phyloP scores from a whole-genome alignment of 1,139 yeast genomes.

The Pichia terricola region DNA sequence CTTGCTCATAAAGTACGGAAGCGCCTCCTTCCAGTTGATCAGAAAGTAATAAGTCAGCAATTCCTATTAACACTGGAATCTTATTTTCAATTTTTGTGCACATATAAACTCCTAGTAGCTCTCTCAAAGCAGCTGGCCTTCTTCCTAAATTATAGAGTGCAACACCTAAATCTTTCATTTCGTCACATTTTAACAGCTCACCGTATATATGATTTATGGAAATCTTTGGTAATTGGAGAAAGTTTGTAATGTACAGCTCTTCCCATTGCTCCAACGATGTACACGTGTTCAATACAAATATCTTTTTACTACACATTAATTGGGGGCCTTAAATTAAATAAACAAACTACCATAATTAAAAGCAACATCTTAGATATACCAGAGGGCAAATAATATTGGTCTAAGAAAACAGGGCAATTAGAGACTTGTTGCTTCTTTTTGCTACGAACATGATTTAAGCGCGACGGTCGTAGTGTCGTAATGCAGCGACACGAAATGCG shows the following conservation, averaged over 20 bases:
- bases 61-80: not conserved
- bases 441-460: too few relatives aligned
- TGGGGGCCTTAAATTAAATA: too few relatives aligned
- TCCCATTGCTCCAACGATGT: constrained; percentile 3
- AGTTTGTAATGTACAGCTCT: constrained; percentile 1
- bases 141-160: constrained; percentile 4
- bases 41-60: not conserved
- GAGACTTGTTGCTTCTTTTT: too few relatives aligned
- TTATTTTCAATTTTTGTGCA: not conserved
- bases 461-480: too few relatives aligned
- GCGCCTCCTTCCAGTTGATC: not conserved
- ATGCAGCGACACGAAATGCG: too few relatives aligned
- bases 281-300: too few relatives aligned
- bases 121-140: not conserved
- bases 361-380: too few relatives aligned
- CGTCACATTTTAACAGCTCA: not conserved
- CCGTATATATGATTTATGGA: not conserved
- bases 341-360: too few relatives aligned
- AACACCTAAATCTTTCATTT: not conserved
- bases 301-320: too few relatives aligned
- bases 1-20: not conserved
- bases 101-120: not conserved
- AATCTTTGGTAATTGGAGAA: not conserved
- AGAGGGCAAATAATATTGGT: too few relatives aligned
- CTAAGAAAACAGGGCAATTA: too few relatives aligned